Evolutionary conservation across 2,329 filamentous ascomycete genomes (phyloP).

Genomic region (Dryadomyces sulphureus): DNA sequence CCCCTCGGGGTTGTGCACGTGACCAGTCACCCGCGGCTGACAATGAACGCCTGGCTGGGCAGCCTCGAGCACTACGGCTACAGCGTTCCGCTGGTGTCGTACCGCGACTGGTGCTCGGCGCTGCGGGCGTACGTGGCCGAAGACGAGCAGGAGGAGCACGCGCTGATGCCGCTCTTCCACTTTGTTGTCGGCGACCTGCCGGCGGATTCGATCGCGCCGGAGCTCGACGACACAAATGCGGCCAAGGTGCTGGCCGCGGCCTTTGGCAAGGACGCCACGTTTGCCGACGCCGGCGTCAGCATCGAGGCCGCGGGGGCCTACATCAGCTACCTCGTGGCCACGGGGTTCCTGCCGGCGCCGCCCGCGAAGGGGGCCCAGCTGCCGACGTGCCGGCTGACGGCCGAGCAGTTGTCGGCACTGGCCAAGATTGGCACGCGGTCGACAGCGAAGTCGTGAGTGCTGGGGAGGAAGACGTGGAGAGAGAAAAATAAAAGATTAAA

Average conservation of each 20-base stretch:
- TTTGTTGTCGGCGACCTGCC: conserved; percentile 60
- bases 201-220: conserved; percentile 52
- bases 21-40: conserved; percentile 63
- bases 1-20: conserved; percentile 52
- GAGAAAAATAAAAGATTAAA: conserved; percentile 2
- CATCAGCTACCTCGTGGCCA: conserved; percentile 44
- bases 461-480: conserved; percentile 35
- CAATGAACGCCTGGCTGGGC: conserved; percentile 64
- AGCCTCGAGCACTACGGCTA: conserved; percentile 62
- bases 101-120: conserved; percentile 55
- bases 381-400: not conserved
- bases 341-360: conserved; percentile 45
- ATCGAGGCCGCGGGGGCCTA: conserved; percentile 49
- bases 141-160: conserved; percentile 34
- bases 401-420: not conserved
- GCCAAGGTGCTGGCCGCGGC: conserved; percentile 33
- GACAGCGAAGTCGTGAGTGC: conserved; percentile 10
- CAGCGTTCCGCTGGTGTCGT: conserved; percentile 48
- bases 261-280: conserved; percentile 17
- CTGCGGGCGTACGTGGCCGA: conserved; percentile 51
- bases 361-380: conserved; percentile 3
- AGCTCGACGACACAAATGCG: conserved; percentile 60
- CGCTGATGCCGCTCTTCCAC: conserved; percentile 61
- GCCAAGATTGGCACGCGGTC: not conserved
- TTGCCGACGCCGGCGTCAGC: conserved; percentile 37